These are phyloP conservation scores for Fusarium tupiense DNA, from an alignment of 2,329 filamentous ascomycete species.

Conservation along the genomic window DNA sequence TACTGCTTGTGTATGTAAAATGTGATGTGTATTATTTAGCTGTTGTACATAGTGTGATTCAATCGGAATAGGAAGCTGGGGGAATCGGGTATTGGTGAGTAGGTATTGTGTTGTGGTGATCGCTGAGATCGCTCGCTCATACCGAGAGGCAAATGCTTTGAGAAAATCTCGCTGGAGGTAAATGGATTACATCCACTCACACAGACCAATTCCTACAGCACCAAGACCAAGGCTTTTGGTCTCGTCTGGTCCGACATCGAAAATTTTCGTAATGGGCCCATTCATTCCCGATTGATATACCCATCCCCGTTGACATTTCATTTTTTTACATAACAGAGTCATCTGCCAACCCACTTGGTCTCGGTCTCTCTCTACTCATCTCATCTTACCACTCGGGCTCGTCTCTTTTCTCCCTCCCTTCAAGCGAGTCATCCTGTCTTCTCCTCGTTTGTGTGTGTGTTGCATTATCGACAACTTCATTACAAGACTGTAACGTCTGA, in stretches of 20 bases:
- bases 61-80: not conserved
- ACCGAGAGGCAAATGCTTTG: constrained; percentile 24
- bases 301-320: constrained; percentile 25
- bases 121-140: constrained; percentile 11
- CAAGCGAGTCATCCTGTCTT: constrained; percentile 17
- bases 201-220: constrained; percentile 1
- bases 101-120: constrained; percentile 1
- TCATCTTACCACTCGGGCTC: not conserved
- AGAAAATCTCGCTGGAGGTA: not conserved
- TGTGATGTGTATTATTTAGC: not conserved
- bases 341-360: constrained; percentile 39
- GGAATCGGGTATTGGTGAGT: not conserved
- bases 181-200: constrained; percentile 14
- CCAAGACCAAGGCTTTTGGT: not conserved
- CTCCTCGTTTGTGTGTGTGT: not conserved
- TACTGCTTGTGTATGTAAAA: not conserved
- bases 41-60: not conserved
- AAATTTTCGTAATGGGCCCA: constrained; percentile 42
- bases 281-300: constrained; percentile 34
- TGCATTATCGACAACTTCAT: constrained; percentile 6
- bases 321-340: constrained; percentile 43
- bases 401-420: not conserved
- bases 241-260: constrained; percentile 15
- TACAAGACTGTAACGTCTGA: not conserved
- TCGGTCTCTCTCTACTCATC: constrained; percentile 15